Percentiles rank a stretch among this genome's conserved stretches.
Evolutionary conservation across 352 stramenopile species (phyloP).

Genomic region (Globisporangium irregulare): DNA sequence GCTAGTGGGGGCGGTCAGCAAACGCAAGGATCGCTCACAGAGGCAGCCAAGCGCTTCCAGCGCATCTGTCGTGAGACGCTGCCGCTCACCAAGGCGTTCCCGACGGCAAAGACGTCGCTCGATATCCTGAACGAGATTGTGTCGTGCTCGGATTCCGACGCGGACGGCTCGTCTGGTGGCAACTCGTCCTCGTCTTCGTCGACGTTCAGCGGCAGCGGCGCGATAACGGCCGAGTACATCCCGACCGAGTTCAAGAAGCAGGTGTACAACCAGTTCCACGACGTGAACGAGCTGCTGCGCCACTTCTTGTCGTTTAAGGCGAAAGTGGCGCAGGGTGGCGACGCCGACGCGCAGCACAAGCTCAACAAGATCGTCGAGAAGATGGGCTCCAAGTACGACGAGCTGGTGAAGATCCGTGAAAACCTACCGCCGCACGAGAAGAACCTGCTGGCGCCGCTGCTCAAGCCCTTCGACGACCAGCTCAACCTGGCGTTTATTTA

Average conservation of each 20-base stretch:
- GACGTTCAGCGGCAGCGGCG: conserved; percentile 40
- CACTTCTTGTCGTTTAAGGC: conserved; percentile 85
- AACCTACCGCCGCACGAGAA: conserved; percentile 79
- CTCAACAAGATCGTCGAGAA: conserved; percentile 85
- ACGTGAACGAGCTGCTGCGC: conserved; percentile 77
- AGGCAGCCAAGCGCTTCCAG: conserved; percentile 48
- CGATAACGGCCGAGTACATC: conserved; percentile 68
- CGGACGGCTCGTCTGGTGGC: conserved; percentile 33
- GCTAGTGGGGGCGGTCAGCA: not conserved
- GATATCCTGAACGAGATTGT: conserved; percentile 65
- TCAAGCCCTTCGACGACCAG: conserved; percentile 86
- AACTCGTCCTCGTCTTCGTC: conserved; percentile 30
- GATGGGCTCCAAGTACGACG: conserved; percentile 87
- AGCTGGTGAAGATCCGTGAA: conserved; percentile 79
- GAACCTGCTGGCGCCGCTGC: conserved; percentile 74
- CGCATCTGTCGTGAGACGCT: conserved; percentile 35
- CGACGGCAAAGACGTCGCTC: conserved; percentile 42
- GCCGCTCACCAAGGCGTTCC: conserved; percentile 56
- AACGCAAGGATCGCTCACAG: conserved; percentile 6
- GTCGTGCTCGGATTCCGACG: conserved; percentile 49
- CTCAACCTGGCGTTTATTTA: conserved; percentile 88
- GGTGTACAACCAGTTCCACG: conserved; percentile 84
- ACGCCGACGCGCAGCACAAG: conserved; percentile 64
- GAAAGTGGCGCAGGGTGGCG: conserved; percentile 50
- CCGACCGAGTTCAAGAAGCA: conserved; percentile 87